Evolutionary conservation across 495 filamentous ascomycete species (phyloP), one percentile per base, ranked within the genome.

Genomic region (Annulohypoxylon bovei): DNA sequence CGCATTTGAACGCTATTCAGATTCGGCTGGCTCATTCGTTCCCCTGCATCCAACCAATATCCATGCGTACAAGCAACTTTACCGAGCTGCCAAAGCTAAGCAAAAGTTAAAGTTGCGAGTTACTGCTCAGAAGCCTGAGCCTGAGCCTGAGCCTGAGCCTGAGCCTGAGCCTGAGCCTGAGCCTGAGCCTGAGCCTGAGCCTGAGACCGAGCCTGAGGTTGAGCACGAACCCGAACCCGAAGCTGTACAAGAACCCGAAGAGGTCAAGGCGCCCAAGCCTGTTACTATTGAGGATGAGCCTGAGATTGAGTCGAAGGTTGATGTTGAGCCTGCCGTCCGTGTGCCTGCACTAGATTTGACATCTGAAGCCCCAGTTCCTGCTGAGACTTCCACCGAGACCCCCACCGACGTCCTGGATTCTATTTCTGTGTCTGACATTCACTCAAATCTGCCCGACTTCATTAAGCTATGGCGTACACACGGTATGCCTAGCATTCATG

Each of bases 11-110:
- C 92, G 95, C 47, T 99, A 93, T 81, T 98, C 96, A 61, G 95
- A 99, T 78, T 97, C 94, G 75, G 93, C 93, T 66, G 89, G 84
- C 27, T 84, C 89, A 70, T 98, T 90, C 80, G 84, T 98, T 67
- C 84, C 83, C 7, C 88, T 99, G 42, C 92, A 98, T 79, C 83
- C 87, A 52, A 82, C 84, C 75, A 97, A 98, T 70, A 78, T 85
- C 1, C 84, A 90, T 23, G 92, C 97, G 58, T 98, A 97, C 87
- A 99, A 98, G 82, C 94, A 97, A 79, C 89, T 99, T 39, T 93
- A 93, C 78, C 92, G 95, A 70, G 95, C 95, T 75, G 95, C 96
- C 66, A 99, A 98, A 81, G 95, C 95, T 16, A 99, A 99, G 86
- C 89, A 94, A 61, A 99, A 98, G 90, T 89, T 99, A 65, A 93